These are phyloP conservation scores for Aureoboletus auriporus DNA, from an alignment of 768 basidiomycete species.

Conservation along the genomic window DNA sequence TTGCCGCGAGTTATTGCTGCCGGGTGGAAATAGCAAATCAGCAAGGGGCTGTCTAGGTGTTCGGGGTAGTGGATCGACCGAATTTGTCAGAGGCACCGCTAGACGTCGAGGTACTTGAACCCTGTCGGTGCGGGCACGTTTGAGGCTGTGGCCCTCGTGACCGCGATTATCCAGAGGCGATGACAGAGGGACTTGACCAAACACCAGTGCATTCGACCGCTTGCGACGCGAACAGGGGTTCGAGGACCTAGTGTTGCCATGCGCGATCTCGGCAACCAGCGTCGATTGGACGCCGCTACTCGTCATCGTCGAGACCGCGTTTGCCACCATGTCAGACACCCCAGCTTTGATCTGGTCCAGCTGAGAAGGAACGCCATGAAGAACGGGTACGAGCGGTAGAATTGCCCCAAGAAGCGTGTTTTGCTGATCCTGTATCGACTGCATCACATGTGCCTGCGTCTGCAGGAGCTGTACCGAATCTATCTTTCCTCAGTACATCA, in stretches of 20 bases:
- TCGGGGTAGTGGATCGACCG: neutral
- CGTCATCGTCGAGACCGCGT: conserved; percentile 16
- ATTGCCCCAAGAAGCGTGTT: conserved; percentile 40
- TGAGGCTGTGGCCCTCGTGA: neutral
- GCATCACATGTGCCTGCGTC: conserved; percentile 52
- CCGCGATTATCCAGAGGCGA: conserved; percentile 11
- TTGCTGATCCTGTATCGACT: conserved; percentile 44
- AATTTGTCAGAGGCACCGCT: neutral
- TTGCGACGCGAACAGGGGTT: conserved; percentile 5
- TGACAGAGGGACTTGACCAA: neutral
- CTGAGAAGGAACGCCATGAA: conserved; percentile 57
- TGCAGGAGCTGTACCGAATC: conserved; percentile 41
- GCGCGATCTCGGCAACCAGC: conserved; percentile 5
- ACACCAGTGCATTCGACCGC: neutral
- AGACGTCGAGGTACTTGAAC: neutral
- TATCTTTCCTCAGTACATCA: conserved; percentile 7
- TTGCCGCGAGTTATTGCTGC: neutral
- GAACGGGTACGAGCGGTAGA: conserved; percentile 54
- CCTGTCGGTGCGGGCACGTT: conserved; percentile 13
- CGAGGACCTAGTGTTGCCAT: neutral
- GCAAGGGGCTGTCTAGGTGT: conserved; percentile 18
- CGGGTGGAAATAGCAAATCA: conserved; percentile 10
- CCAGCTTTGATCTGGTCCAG: conserved; percentile 32
- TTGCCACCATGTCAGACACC: conserved; percentile 16
- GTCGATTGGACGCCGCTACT: conserved; percentile 5